Conservation (phyloP, 2,329 filamentous ascomycete species). For the Pseudogymnoascus sp. region DNA sequence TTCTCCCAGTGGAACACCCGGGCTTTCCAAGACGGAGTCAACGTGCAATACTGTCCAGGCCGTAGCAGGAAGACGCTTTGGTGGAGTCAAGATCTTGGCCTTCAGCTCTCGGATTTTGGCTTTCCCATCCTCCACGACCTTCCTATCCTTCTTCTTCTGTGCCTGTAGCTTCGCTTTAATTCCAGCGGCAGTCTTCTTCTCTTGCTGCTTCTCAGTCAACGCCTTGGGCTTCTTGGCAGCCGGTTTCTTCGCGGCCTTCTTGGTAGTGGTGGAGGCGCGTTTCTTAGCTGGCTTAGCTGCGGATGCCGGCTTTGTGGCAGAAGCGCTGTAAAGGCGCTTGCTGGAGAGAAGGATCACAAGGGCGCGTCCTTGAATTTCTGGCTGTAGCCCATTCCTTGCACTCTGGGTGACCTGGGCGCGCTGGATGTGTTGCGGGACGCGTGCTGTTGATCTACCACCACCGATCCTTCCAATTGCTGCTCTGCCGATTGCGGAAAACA, state of each 20-base stretch:
- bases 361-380: slow-evolving; percentile 13
- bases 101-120: slow-evolving; percentile 10
- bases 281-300: slow-evolving; percentile 17
- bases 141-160: slow-evolving; percentile 27
- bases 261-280: not conserved
- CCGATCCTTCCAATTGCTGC: slow-evolving; percentile 23
- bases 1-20: slow-evolving; percentile 9
- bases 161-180: slow-evolving; percentile 20
- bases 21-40: not conserved
- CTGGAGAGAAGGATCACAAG: slow-evolving; percentile 12
- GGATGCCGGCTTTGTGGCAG: slow-evolving; percentile 20
- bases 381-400: slow-evolving; percentile 11
- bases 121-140: slow-evolving; percentile 13
- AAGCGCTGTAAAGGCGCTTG: slow-evolving; percentile 17
- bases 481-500: slow-evolving; percentile 28
- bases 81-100: slow-evolving; percentile 18
- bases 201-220: slow-evolving; percentile 27
- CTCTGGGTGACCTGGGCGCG: slow-evolving; percentile 19
- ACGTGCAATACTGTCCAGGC: slow-evolving; percentile 19
- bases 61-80: slow-evolving; percentile 28
- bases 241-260: slow-evolving; percentile 17
- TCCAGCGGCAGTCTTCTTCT: slow-evolving; percentile 21
- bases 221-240: slow-evolving; percentile 20
- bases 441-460: slow-evolving; percentile 21
- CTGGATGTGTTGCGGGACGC: slow-evolving; percentile 21